Base-by-base conservation (phyloP, 2,329 filamentous ascomycete genomes). In the Curvularia hawaiiensis region DNA sequence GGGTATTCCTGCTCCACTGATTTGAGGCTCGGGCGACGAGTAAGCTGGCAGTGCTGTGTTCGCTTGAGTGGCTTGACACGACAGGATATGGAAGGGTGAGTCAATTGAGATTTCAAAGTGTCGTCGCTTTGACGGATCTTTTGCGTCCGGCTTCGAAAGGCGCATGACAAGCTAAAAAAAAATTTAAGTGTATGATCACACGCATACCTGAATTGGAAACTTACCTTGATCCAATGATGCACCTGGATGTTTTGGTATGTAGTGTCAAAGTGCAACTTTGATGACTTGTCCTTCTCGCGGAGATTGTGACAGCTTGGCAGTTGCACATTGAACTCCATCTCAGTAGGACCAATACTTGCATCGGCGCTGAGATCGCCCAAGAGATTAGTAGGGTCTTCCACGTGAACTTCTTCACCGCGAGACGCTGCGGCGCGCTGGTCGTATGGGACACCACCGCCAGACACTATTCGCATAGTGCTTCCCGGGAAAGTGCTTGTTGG, bases 21-120 rank as follows among this genome's bases (percentile, higher is more conserved):
- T 59, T 3, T 64, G 65, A 8, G 71, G 65, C 57, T 83, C 80
- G 10, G 83, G 84, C 54, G 79, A 84, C 9, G 86, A 87, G 74
- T 97, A 97, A 16, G 90, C 90, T 0, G 93, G 93, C 11, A 97
- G 83, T 12, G 88, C 87, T 26, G 90, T 96, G 75, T 97, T 97
- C 49, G 91, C 89, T 73, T 95, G 90, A 0, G 92, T 96, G n/a
- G 93, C 92, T 61, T 90, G 90, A 79, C 93, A 97, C 61, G 93
- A 94, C 47, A 97, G 88, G 45, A 97, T 91, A 60, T 94, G 94
- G 73, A 97, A 94, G 0, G 93, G 93, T 1, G 92, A 97, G 77
- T 97, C 93, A 67, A 97, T 97, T 65, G 92, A 96, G 68, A 97
- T 97, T 76, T 97, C 93, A 66, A 96, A 97, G 73, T 97, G 93